Percentiles rank a stretch among this genome's conserved stretches.
phyloP scores from a whole-genome alignment of 257 asterid species.

The Solanum gandarillasii region DNA sequence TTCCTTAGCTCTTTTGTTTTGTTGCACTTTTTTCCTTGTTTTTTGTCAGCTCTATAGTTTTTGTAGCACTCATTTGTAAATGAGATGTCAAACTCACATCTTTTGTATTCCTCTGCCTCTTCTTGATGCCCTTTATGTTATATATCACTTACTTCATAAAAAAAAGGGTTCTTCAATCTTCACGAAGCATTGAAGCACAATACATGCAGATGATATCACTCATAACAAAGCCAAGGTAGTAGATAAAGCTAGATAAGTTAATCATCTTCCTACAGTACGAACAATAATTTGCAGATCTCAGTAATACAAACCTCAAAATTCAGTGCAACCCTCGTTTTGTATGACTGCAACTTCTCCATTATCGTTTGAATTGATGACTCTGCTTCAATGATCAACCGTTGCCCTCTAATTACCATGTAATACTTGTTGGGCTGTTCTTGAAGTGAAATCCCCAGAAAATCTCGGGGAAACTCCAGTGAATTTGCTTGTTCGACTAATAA shows the following conservation, averaged over 20 bases:
- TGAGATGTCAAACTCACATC: neutral
- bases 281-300: neutral
- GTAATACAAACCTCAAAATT: conserved; percentile 63
- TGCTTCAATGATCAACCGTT: conserved; percentile 18
- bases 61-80: neutral
- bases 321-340: conserved; percentile 77
- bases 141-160: neutral
- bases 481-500: conserved; percentile 35
- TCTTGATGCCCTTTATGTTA: neutral
- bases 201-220: neutral
- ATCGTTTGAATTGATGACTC: conserved; percentile 54
- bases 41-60: neutral
- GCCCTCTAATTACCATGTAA: conserved; percentile 74
- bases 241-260: neutral
- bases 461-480: conserved; percentile 68
- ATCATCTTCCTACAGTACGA: conserved; percentile 12
- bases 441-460: conserved; percentile 82
- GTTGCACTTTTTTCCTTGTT: neutral
- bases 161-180: neutral
- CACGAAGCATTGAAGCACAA: neutral
- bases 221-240: neutral
- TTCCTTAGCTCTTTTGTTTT: neutral
- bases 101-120: neutral
- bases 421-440: conserved; percentile 81
- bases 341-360: conserved; percentile 94